Conservation (phyloP, 257 asterid species). For the Capsicum rhomboideum region DNA sequence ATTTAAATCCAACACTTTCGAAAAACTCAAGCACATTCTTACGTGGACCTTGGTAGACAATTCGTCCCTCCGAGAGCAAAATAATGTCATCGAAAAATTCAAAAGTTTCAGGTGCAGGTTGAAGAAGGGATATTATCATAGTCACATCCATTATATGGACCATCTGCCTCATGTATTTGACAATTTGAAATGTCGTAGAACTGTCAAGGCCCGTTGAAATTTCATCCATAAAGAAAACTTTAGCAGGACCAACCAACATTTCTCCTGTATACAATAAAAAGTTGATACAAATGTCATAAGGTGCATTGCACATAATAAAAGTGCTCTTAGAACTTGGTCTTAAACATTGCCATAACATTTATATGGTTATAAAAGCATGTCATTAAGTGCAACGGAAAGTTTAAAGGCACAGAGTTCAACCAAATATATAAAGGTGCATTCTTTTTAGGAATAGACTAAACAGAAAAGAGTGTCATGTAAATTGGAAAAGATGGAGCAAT, state of each 20-base stretch:
- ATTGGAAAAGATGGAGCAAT: not conserved
- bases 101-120: conserved; percentile 91
- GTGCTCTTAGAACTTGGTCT: too few species aligned
- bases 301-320: not conserved
- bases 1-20: conserved; percentile 78
- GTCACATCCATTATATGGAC: conserved; percentile 92
- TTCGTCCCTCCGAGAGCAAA: conserved; percentile 70
- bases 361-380: not conserved
- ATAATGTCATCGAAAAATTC: conserved; percentile 83
- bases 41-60: conserved; percentile 86
- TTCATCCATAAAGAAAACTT: conserved; percentile 95
- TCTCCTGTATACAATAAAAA: conserved; percentile 48
- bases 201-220: conserved; percentile 97
- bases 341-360: not conserved
- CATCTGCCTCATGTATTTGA: conserved; percentile 86
- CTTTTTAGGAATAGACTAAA: not conserved
- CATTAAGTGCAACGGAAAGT: not conserved
- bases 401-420: not conserved
- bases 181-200: conserved; percentile 79
- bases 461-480: not conserved
- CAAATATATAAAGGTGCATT: not conserved
- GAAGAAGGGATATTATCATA: conserved; percentile 88
- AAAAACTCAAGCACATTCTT: conserved; percentile 73
- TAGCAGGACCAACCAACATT: conserved; percentile 94
- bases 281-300: not conserved